A percentile compares a stretch with the other conserved stretches of the same genome.
Evolutionary conservation across 768 basidiomycete genomes (phyloP).

Genomic region (Podaxis pistillaris): DNA sequence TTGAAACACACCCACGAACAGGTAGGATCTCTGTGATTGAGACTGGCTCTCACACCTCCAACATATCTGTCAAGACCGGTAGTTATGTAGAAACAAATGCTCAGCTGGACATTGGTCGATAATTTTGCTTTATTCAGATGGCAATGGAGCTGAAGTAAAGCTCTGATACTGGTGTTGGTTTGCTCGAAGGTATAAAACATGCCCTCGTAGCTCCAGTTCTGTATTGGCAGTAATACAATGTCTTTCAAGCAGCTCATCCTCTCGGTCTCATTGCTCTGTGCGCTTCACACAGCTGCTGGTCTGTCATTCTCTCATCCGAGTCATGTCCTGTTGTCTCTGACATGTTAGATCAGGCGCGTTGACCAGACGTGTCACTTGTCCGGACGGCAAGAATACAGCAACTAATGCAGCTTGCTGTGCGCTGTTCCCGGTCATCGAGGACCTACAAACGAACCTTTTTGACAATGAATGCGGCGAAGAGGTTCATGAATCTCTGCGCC

Average conservation of each 20-base stretch:
- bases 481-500: constrained; percentile 23
- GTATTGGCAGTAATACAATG: neutral
- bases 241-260: neutral
- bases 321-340: neutral
- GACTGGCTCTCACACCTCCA: neutral
- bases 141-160: neutral
- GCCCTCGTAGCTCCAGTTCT: neutral
- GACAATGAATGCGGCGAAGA: constrained; percentile 30
- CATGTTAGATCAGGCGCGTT: neutral
- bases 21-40: neutral
- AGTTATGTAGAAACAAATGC: neutral
- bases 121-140: neutral
- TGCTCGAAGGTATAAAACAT: neutral
- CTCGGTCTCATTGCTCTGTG: neutral
- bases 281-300: neutral
- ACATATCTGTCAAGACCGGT: neutral
- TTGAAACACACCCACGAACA: neutral
- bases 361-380: constrained; percentile 24
- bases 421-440: constrained; percentile 37
- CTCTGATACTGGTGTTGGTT: neutral
- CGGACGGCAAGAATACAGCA: constrained; percentile 27
- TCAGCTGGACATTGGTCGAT: neutral
- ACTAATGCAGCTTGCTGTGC: constrained; percentile 33
- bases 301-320: neutral
- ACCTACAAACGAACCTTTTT: constrained; percentile 34